Evolutionary conservation across 352 stramenopile genomes (phyloP).

Genomic region (Pythium coloratum): DNA sequence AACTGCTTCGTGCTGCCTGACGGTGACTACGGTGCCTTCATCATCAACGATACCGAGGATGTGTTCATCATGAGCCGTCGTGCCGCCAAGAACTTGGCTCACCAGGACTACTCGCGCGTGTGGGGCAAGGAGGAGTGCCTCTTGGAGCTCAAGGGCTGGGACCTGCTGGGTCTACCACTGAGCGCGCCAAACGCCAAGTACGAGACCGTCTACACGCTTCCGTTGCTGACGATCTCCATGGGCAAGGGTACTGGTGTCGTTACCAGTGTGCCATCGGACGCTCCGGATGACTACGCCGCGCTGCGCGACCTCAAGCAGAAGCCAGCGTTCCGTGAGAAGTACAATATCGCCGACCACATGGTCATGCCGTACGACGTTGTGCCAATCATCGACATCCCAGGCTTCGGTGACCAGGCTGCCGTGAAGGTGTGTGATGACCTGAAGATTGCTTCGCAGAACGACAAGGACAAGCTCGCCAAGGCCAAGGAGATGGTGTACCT

Average conservation of each 20-base stretch:
- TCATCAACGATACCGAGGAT: slow-evolving; percentile 92
- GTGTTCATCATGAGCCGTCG: slow-evolving; percentile 96
- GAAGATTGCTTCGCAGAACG: slow-evolving; percentile 98
- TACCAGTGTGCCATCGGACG: slow-evolving; percentile 98
- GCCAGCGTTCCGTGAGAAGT: slow-evolving; percentile 97
- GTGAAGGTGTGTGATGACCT: slow-evolving; percentile 97
- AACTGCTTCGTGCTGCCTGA: slow-evolving; percentile 99
- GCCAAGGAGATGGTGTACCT: slow-evolving; percentile 99
- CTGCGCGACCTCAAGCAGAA: slow-evolving; percentile 99
- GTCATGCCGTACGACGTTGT: slow-evolving; percentile 98
- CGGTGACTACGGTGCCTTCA: slow-evolving; percentile 98
- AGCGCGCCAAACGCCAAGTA: slow-evolving; percentile 96
- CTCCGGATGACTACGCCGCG: slow-evolving; percentile 98
- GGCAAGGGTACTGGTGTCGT: slow-evolving; percentile 99
- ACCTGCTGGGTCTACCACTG: slow-evolving; percentile 96
- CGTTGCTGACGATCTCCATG: slow-evolving; percentile 99
- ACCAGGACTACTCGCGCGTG: slow-evolving; percentile 91
- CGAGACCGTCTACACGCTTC: slow-evolving; percentile 99
- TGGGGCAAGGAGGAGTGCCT: slow-evolving; percentile 90
- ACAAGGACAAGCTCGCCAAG: slow-evolving; percentile 98
- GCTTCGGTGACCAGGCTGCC: slow-evolving; percentile 95
- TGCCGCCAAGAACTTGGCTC: slow-evolving; percentile 93
- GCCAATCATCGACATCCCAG: slow-evolving; percentile 99
- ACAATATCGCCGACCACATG: slow-evolving; percentile 98
- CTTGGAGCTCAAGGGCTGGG: slow-evolving; percentile 93